A percentile compares a stretch with the other conserved stretches of the same genome.
These are phyloP conservation scores for Pythium aphanidermatum DNA, from an alignment of 352 stramenopile species.

Conservation along the genomic window DNA sequence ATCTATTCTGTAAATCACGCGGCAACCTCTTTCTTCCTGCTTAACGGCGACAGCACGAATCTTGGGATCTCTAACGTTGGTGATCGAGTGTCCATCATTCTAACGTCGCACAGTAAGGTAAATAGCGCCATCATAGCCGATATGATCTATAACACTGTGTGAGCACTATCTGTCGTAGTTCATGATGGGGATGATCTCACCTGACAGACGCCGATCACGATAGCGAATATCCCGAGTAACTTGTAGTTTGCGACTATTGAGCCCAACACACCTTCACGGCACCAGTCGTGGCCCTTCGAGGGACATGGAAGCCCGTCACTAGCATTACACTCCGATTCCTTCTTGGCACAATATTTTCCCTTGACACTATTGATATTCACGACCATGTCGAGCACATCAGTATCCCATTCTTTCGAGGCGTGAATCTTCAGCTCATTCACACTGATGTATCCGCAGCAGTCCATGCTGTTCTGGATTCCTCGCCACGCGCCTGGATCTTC, in stretches of 20 bases:
- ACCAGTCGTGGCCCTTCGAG: conserved; percentile 32
- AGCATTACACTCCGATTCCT: conserved; percentile 14
- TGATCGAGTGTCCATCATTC: conserved; percentile 30
- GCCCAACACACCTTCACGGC: conserved; percentile 36
- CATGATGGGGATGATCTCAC: too few species aligned
- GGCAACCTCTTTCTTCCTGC: too few species aligned
- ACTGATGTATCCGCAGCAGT: conserved; percentile 53
- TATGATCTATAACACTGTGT: conserved; percentile 36
- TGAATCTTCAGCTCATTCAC: conserved; percentile 15
- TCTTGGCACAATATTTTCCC: conserved; percentile 35
- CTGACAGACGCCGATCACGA: conserved; percentile 32
- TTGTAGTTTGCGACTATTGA: conserved; percentile 42
- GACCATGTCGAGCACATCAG: conserved; percentile 26
- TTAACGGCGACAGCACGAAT: conserved; percentile 6
- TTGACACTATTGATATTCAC: conserved; percentile 28
- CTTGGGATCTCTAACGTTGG: conserved; percentile 31
- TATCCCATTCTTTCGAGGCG: conserved; percentile 25
- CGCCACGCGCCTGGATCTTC: conserved; percentile 26
- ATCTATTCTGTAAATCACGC: too few species aligned
- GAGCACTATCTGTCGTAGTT: not conserved
- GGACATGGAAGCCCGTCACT: conserved; percentile 27
- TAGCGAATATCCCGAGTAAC: conserved; percentile 33
- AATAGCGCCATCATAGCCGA: conserved; percentile 43
- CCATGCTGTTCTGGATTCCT: conserved; percentile 36
- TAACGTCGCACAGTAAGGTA: conserved; percentile 56